These are phyloP conservation scores for Cajanus cajan DNA, from an alignment of 306 rosid species.

Conservation along the genomic window DNA sequence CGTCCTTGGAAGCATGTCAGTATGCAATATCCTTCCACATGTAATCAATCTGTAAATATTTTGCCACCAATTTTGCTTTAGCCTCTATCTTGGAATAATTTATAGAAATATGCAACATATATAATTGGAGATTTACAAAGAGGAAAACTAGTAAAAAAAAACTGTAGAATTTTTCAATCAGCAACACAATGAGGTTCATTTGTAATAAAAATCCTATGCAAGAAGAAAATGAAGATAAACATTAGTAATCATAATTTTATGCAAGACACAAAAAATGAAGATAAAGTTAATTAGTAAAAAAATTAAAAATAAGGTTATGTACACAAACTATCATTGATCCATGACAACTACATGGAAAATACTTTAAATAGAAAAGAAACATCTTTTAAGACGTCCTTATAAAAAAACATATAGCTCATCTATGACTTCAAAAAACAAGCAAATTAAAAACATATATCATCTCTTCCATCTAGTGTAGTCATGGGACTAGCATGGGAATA, in stretches of 20 bases:
- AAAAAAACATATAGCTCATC: background rate
- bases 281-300: background rate
- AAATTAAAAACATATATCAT: slow-evolving; percentile 5
- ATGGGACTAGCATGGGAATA: slow-evolving; percentile 34
- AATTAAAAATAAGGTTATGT: background rate
- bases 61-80: slow-evolving; percentile 72
- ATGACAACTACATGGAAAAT: slow-evolving; percentile 4
- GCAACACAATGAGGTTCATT: too few relatives aligned
- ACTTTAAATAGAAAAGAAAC: background rate
- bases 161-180: slow-evolving; percentile 11
- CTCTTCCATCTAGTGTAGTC: slow-evolving; percentile 29
- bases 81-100: slow-evolving; percentile 92
- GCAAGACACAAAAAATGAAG: slow-evolving; percentile 2
- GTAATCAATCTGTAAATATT: slow-evolving; percentile 64
- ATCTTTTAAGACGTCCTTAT: background rate
- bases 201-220: background rate
- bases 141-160: slow-evolving; percentile 15
- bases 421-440: background rate
- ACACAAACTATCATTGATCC: slow-evolving; percentile 10
- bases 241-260: background rate
- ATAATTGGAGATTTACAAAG: slow-evolving; percentile 16
- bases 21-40: slow-evolving; percentile 60
- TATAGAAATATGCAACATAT: slow-evolving; percentile 38
- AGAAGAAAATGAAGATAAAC: background rate
- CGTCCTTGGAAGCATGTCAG: slow-evolving; percentile 69